These are phyloP conservation scores for Rhizophagus prolifer DNA, from an alignment of 192 early-diverging fungal genomes.

Conservation along the genomic window DNA sequence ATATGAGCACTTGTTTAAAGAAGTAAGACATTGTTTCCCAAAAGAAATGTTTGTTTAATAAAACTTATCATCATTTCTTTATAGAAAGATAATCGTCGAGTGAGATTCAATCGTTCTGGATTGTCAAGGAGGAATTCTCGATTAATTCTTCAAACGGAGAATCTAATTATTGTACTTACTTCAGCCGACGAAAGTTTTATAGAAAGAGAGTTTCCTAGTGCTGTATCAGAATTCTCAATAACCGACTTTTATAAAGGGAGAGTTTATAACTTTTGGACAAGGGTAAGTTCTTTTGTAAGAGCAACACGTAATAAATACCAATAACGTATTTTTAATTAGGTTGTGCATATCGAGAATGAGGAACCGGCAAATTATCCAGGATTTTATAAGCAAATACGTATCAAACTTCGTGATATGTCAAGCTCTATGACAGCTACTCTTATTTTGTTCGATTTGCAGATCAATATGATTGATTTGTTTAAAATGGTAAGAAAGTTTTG, in stretches of 20 bases:
- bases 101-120: background rate
- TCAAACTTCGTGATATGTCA: constrained; percentile 5
- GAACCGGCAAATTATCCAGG: background rate
- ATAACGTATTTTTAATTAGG: background rate
- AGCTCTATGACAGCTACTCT: background rate
- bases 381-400: background rate
- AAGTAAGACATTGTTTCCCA: background rate
- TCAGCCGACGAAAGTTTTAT: background rate
- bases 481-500: background rate
- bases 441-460: background rate
- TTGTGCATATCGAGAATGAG: background rate
- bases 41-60: background rate
- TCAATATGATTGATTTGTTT: background rate
- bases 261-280: constrained; percentile 7
- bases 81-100: background rate
- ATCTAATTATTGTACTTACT: background rate
- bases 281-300: background rate
- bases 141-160: constrained; percentile 1
- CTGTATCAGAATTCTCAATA: background rate
- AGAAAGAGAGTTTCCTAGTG: background rate
- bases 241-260: background rate
- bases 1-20: background rate
- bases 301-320: background rate
- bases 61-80: background rate
- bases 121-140: background rate